phyloP scores from a whole-genome alignment of 345 rosid genomes.

The Bretschneidera sinensis region DNA sequence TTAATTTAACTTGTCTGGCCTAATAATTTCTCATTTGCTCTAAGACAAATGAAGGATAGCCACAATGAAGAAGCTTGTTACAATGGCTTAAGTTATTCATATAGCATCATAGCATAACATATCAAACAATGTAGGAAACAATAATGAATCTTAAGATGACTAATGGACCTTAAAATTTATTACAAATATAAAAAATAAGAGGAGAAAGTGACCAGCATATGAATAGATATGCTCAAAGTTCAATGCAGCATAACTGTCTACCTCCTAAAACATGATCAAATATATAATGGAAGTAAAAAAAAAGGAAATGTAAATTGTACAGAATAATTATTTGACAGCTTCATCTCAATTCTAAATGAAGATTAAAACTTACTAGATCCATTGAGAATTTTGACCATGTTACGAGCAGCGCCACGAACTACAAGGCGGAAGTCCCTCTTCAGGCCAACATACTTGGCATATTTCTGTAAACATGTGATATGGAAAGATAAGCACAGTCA shows the following conservation, averaged over 20 bases:
- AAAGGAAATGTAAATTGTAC: background rate
- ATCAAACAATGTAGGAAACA: background rate
- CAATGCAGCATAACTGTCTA: background rate
- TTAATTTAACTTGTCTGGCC: background rate
- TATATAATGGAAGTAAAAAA: background rate
- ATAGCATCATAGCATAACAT: background rate
- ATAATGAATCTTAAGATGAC: too few species aligned
- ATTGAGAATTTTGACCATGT: conserved; percentile 75
- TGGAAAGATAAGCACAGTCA: conserved; percentile 19
- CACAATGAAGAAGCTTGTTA: background rate
- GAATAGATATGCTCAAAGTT: background rate
- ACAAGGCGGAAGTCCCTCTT: conserved; percentile 97
- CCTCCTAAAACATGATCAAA: background rate
- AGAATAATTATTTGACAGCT: conserved; percentile 3
- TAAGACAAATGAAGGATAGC: background rate
- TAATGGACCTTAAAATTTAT: too few species aligned
- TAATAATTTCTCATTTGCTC: background rate
- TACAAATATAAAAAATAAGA: too few species aligned
- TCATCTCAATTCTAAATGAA: conserved; percentile 7
- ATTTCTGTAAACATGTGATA: conserved; percentile 48
- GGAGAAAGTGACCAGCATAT: too few species aligned
- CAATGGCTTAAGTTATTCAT: too few species aligned
- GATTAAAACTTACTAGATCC: conserved; percentile 60
- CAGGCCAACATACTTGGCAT: conserved; percentile 82
- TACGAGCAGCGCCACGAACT: conserved; percentile 93